These are phyloP conservation scores for Vitis rotundifolia DNA, from an alignment of 164 flowering plant species.

Conservation along the genomic window DNA sequence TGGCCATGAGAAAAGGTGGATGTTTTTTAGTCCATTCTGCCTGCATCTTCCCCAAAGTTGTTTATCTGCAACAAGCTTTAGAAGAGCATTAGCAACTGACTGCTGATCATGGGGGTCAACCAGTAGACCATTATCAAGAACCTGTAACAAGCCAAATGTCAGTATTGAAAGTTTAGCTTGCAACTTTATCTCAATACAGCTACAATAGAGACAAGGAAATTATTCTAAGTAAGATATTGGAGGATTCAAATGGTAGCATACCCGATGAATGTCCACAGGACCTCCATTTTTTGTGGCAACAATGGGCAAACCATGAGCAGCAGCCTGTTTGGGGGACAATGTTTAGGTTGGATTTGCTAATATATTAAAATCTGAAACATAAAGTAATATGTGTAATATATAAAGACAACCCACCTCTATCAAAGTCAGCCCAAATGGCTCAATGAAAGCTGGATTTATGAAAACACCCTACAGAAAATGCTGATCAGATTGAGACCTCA, in stretches of 20 bases:
- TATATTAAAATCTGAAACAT: not conserved
- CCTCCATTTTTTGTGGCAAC: conserved; percentile 99
- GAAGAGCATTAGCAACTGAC: conserved; percentile 83
- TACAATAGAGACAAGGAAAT: not conserved
- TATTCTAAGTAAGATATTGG: not conserved
- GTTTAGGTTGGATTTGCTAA: not conserved
- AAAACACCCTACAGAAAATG: conserved; percentile 76
- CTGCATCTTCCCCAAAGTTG: conserved; percentile 88
- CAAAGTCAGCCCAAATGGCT: conserved; percentile 94
- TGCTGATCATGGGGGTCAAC: conserved; percentile 96
- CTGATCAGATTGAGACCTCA: not conserved
- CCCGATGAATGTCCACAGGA: conserved; percentile 94
- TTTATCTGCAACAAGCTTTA: conserved; percentile 92
- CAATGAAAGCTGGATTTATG: conserved; percentile 94
- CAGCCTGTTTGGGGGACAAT: conserved; percentile 55
- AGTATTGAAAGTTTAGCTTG: not conserved
- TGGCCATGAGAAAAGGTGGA: conserved; percentile 94
- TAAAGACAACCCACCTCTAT: conserved; percentile 62
- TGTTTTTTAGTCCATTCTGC: conserved; percentile 80
- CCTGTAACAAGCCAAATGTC: conserved; percentile 42
- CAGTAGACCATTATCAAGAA: conserved; percentile 88
- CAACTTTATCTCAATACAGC: not conserved
- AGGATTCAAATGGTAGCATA: conserved; percentile 27
- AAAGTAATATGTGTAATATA: not conserved
- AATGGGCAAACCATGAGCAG: conserved; percentile 92